Evolutionary conservation across 2,329 filamentous ascomycete species (phyloP).

Genomic region (Bipolaris cookei): DNA sequence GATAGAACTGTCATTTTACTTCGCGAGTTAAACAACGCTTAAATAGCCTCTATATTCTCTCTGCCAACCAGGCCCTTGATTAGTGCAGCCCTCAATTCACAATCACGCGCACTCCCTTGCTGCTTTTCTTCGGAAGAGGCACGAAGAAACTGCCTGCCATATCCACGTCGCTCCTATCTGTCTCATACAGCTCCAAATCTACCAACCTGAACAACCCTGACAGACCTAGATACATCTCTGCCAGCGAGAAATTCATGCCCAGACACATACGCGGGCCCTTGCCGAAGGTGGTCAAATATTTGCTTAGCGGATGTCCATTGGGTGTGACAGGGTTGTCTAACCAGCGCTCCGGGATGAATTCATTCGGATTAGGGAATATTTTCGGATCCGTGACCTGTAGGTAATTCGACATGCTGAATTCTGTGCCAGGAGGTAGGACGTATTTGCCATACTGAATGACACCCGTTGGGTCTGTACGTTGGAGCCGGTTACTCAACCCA

Average conservation of each 20-base stretch:
- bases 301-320: conserved; percentile 7
- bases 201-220: conserved; percentile 15
- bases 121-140: background rate
- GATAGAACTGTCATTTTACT: too few relatives aligned
- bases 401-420: conserved; percentile 38
- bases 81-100: background rate
- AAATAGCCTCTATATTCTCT: background rate
- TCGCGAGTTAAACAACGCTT: too few relatives aligned
- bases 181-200: conserved; percentile 20
- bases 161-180: background rate
- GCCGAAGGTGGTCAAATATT: conserved; percentile 23
- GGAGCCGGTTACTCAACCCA: conserved; percentile 30
- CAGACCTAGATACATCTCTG: conserved; percentile 20
- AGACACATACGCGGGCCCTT: conserved; percentile 19
- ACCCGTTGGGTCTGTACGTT: conserved; percentile 25
- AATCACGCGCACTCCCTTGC: background rate
- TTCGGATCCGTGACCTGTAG: conserved; percentile 33
- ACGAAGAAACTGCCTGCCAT: background rate
- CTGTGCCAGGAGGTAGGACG: conserved; percentile 31
- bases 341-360: background rate
- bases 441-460: conserved; percentile 19
- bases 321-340: background rate
- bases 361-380: conserved; percentile 26
- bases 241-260: conserved; percentile 16
- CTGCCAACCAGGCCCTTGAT: background rate